These are phyloP conservation scores for Penicillium herquei DNA, from an alignment of 495 filamentous ascomycete species.

Conservation along the genomic window DNA sequence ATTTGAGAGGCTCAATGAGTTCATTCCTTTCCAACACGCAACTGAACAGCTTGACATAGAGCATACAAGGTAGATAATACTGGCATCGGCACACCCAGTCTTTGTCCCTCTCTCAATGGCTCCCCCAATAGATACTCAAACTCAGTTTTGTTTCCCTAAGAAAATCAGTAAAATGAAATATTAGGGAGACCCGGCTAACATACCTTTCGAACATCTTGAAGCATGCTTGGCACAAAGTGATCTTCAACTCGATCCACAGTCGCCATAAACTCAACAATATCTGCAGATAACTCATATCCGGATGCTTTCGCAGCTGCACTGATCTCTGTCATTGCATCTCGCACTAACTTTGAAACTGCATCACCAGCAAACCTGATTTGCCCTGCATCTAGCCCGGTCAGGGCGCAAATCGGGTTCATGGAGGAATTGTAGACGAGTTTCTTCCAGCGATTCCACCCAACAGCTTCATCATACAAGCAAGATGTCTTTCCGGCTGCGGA, in stretches of 20 bases:
- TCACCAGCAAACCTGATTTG: constrained; percentile 7
- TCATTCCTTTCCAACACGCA: neutral
- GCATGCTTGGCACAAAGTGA: neutral
- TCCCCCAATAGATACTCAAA: constrained; percentile 1
- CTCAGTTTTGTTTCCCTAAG: neutral
- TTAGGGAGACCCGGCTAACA: neutral
- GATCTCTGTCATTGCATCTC: constrained; percentile 17
- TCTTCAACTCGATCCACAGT: neutral
- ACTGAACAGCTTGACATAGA: neutral
- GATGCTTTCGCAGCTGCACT: constrained; percentile 9
- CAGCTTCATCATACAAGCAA: constrained; percentile 28
- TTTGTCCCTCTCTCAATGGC: neutral
- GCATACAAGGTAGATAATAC: neutral
- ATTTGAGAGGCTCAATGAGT: neutral
- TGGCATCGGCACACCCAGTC: constrained; percentile 1
- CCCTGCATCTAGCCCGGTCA: constrained; percentile 11
- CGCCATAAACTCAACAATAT: constrained; percentile 23
- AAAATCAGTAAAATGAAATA: neutral
- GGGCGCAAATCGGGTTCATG: constrained; percentile 9
- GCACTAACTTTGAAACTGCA: constrained; percentile 6
- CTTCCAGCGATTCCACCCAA: constrained; percentile 42
- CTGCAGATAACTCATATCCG: constrained; percentile 31
- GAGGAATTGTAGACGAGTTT: constrained; percentile 28
- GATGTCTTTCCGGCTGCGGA: constrained; percentile 25
- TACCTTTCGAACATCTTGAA: constrained; percentile 5